Base-by-base conservation (phyloP, 2,329 filamentous ascomycete genomes). In the Hymenoscyphus infarciens region DNA sequence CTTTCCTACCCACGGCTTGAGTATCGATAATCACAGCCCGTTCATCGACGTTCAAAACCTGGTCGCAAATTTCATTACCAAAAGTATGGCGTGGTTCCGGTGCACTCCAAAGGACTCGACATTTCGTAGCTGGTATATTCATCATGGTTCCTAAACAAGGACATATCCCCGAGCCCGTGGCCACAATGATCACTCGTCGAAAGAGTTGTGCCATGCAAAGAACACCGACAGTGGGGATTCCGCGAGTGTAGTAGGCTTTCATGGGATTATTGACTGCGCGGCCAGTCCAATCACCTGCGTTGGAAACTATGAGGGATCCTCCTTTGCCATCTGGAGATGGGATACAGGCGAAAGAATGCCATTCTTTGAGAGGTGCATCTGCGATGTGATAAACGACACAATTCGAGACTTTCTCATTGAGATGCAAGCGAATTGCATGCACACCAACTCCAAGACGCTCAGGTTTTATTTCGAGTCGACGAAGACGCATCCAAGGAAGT, bases 281-380 rank as follows among this genome's bases (percentile, higher is more conserved):
- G 8, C 74, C 70, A 1, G 84, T 87, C 83, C 83, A 87, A 71
- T 86, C 83, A 6, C 84, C 84, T 15, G 82, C 83, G 64, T 80
- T 81, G 57, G 82, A 83, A 39, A 86, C 76, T 53, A 86, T 74
- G n/a, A 82, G 74, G 2, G 81, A 83, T 71, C 82, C 85, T n/a
- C 78, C 79, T 1, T 60, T 35, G 7, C 29, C 55, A 38, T 45
- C 22, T 4, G 75, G 72, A 60, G 80, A 77, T 0, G 83, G 81
- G 62, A 86, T 84, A 3, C 62, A 82, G 16, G 84, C 84, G 69
- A 87, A 87, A 4, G 80, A 77, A 71, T 87, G 84, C 78, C 82
- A 85, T 72, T 87, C 83, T 25, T 75, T 75, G 35, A 84, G 72
- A 0, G 82, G 82, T 45, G 76, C 75, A 55, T 80, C 77, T 8